Base-by-base conservation (phyloP, 139 green algal genomes). In the Tetradesmus obliquus region DNA sequence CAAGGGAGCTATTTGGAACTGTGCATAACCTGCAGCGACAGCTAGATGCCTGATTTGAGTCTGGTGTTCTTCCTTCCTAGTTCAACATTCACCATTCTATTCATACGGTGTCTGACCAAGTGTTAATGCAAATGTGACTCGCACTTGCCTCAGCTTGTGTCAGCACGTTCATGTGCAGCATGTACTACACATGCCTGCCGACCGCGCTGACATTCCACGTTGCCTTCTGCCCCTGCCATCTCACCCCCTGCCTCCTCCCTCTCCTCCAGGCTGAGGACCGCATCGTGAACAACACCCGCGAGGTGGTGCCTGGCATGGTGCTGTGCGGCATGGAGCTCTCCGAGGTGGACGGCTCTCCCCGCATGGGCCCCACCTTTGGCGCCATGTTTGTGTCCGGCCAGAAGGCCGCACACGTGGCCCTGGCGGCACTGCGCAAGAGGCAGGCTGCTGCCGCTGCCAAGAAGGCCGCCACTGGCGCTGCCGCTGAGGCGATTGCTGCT, bases 281-380 rank as follows among this genome's bases (percentile, higher is more conserved):
- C 32, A 96, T 99, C 69, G 98, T 99, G 19, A 86, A 93, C 76
- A 94, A 96, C 91, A 99, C 97, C 9, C 89, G 95, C 5, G 97
- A 99, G 94, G 95, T 99, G 0, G 98, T 99, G 19, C 98, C 97
- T 53, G 98, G 98, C 91, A 98, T 99, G 96, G 96, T 99, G 69
- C 93, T 99, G 86, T 96, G 95, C 86, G 98, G 98, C 89, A 99
- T 99, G 98, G 98, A 99, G 96, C 96, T 98, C 89, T 92, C 94
- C 13, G 95, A 96, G 93, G 93, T 96, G 57, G 96, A 97, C 89
- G 96, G 97, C 86, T 96, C 93, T 15, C 97, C 97, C 51, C 96
- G 97, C 93, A 99, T 99, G 98, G 98, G 98, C 86, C 98, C 98
- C 79, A 99, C 98, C 55, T 99, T 99, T 93, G 98, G 97, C 58